Evolutionary conservation across 106 monocot genomes (phyloP).

Genomic region (Chionographis japonica): DNA sequence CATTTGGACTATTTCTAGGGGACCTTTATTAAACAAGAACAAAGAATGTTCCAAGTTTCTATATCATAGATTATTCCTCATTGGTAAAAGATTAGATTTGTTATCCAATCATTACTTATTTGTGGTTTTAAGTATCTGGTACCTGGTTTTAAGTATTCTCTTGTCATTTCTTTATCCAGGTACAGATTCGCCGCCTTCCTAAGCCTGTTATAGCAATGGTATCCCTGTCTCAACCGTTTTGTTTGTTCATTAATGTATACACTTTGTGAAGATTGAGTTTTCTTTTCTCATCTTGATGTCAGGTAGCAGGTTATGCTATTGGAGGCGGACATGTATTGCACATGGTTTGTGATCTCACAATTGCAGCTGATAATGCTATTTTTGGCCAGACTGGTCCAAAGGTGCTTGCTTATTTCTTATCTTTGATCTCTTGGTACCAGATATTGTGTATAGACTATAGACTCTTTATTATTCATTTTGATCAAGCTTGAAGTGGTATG

Average conservation of each 20-base stretch:
- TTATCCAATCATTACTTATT: no score
- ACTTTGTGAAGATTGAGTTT: not conserved
- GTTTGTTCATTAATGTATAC: not conserved
- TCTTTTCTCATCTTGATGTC: slow-evolving; percentile 1
- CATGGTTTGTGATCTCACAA: slow-evolving; percentile 96
- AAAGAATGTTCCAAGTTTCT: no score
- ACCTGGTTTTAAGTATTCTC: not conserved
- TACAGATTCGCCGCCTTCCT: slow-evolving; percentile 89
- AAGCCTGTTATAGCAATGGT: slow-evolving; percentile 99
- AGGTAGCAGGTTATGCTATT: slow-evolving; percentile 97
- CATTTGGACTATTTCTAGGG: no score
- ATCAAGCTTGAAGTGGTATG: no score
- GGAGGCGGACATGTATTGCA: slow-evolving; percentile 90
- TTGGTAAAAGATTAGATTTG: no score
- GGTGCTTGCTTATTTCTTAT: slow-evolving; percentile 21
- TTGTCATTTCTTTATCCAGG: slow-evolving; percentile 34
- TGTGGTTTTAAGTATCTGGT: no score
- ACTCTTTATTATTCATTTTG: no score
- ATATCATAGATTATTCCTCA: no score
- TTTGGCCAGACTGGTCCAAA: slow-evolving; percentile 97
- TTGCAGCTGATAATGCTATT: slow-evolving; percentile 96
- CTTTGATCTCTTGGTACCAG: not conserved
- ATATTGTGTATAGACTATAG: not conserved
- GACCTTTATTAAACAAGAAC: no score
- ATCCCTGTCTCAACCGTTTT: slow-evolving; percentile 18